phyloP scores from a whole-genome alignment of 768 basidiomycete genomes.

The Rhodotorula taiwanensis region DNA sequence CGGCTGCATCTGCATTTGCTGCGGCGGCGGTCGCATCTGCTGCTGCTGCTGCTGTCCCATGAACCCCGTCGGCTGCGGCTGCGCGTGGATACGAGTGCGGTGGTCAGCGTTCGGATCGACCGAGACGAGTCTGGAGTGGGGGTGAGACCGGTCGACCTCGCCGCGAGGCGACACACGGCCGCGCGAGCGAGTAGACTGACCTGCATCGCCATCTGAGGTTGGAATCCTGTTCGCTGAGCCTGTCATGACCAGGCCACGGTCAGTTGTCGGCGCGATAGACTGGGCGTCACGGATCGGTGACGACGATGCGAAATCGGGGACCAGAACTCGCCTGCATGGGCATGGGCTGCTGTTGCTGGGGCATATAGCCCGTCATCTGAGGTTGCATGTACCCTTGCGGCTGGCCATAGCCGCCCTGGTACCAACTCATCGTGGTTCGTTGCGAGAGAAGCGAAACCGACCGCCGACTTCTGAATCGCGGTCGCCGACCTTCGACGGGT shows the following conservation, averaged over 20 bases:
- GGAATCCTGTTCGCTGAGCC: constrained; percentile 38
- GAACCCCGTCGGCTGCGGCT: constrained; percentile 36
- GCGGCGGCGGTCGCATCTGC: constrained; percentile 28
- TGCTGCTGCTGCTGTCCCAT: background rate
- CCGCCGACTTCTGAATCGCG: no score
- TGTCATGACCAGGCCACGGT: constrained; percentile 45
- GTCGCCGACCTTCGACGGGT: no score
- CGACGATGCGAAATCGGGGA: constrained; percentile 16
- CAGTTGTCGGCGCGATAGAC: background rate
- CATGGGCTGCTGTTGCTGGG: constrained; percentile 41
- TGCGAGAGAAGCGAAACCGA: background rate
- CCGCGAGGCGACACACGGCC: background rate
- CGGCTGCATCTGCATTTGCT: constrained; percentile 48
- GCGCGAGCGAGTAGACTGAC: background rate
- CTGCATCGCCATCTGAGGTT: constrained; percentile 51
- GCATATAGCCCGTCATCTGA: constrained; percentile 54
- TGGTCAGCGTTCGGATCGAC: no score
- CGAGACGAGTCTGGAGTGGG: no score
- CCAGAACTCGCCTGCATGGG: constrained; percentile 24
- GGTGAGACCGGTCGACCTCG: no score
- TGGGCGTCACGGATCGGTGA: constrained; percentile 3
- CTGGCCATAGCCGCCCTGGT: constrained; percentile 30
- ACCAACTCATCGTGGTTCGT: constrained; percentile 19
- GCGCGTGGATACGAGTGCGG: no score
- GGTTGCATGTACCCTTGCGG: constrained; percentile 47